Evolutionary conservation across 2,329 filamentous ascomycete genomes (phyloP).

Genomic region (Anisogramma anomala): DNA sequence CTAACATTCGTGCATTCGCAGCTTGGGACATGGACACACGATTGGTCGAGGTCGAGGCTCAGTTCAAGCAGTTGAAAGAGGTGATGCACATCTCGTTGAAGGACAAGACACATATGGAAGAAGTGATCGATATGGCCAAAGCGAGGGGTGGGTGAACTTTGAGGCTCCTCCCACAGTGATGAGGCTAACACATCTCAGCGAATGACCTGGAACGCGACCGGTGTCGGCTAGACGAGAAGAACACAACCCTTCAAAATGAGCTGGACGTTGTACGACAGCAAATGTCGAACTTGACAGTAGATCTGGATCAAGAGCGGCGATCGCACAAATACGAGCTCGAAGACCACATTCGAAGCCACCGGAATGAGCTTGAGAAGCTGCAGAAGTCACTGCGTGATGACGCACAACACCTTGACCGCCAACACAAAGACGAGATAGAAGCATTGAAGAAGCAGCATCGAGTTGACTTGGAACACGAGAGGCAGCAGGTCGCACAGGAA

Average conservation of each 20-base stretch:
- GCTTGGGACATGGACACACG: conserved; percentile 71
- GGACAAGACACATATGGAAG: conserved; percentile 59
- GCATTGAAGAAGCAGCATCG: conserved; percentile 52
- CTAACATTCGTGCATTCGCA: conserved; percentile 54
- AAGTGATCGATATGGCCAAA: conserved; percentile 64
- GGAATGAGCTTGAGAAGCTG: conserved; percentile 44
- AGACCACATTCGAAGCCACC: conserved; percentile 39
- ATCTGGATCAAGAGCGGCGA: conserved; percentile 32
- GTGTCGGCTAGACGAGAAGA: conserved; percentile 34
- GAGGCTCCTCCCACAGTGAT: background rate
- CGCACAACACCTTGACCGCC: conserved; percentile 43
- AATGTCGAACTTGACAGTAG: conserved; percentile 29
- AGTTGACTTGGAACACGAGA: conserved; percentile 55
- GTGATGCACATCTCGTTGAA: conserved; percentile 59
- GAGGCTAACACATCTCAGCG: conserved; percentile 26
- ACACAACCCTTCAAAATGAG: conserved; percentile 49
- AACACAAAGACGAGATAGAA: conserved; percentile 57
- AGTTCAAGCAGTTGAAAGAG: conserved; percentile 60
- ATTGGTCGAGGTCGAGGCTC: conserved; percentile 62
- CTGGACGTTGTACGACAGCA: conserved; percentile 41
- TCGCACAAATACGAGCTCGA: conserved; percentile 42
- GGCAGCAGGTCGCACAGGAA: conserved; percentile 39
- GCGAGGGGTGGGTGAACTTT: conserved; percentile 51
- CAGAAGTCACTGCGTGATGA: conserved; percentile 41
- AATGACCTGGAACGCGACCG: conserved; percentile 38